Conservation (phyloP, 169 alveolate genomes). For the Eimeria falciformis region DNA sequence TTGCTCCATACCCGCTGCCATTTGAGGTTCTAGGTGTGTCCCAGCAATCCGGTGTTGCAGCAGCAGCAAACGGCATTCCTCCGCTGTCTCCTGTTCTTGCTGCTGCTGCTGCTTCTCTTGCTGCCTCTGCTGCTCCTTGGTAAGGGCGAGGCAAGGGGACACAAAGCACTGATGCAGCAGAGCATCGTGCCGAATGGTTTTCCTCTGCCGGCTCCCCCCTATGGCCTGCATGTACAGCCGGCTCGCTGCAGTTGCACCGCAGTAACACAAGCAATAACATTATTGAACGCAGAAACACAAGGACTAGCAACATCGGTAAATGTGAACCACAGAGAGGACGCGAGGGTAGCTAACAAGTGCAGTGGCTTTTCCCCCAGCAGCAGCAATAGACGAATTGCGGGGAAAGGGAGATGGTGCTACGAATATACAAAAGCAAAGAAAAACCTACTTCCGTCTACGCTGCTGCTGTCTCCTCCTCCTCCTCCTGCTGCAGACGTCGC, state of each 20-base stretch:
- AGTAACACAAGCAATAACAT: background rate
- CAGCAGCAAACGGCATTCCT: slow-evolving; percentile 49
- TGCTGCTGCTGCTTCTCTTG: slow-evolving; percentile 8
- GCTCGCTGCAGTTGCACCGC: slow-evolving; percentile 55
- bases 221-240: slow-evolving; percentile 64
- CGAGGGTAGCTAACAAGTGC: background rate
- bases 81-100: slow-evolving; percentile 57
- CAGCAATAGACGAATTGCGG: background rate
- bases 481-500: slow-evolving; percentile 62
- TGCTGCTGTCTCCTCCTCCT: slow-evolving; percentile 11
- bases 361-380: slow-evolving; percentile 18
- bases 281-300: background rate
- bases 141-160: slow-evolving; percentile 9
- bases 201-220: slow-evolving; percentile 54
- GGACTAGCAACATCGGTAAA: background rate
- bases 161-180: slow-evolving; percentile 66
- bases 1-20: background rate
- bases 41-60: slow-evolving; percentile 56
- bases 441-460: slow-evolving; percentile 49
- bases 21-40: background rate
- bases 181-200: slow-evolving; percentile 48
- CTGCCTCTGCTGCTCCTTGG: slow-evolving; percentile 70
- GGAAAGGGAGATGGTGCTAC: background rate
- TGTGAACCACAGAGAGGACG: background rate
- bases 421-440: background rate